Evolutionary conservation across 345 rosid genomes (phyloP), one percentile per base, ranked within the genome.

Genomic region (Lenwebbia sp.): DNA sequence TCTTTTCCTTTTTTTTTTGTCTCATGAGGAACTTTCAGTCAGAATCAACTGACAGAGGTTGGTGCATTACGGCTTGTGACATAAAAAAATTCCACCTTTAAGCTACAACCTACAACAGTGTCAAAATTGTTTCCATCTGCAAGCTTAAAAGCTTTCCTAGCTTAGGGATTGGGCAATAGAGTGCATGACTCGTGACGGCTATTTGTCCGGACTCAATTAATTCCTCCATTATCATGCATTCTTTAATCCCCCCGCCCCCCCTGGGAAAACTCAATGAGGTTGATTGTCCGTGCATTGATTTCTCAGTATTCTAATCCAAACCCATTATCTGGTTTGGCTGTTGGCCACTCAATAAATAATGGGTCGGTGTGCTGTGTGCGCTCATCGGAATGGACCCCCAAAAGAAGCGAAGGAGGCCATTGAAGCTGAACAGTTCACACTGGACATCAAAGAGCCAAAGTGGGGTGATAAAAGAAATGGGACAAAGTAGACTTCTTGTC

Each of bases 281-380:
- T 82, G 57, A 82, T 70, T 44, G 78, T 70, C 78, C 78, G 10
- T 33, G 47, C 78, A 70, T 70, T 70, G 51, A 70, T 70, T 70
- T 70, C 13, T 9, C 78, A 70, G 47, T 70, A 33, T 70, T 70
- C 19, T 70, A 70, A 70, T 22, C 47, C 22, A 84, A 53, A 88
- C 92, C 87, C 83, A 87, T 87, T 86, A 88, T 89, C 83, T 86
- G 93, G 92, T 88, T 89, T 74, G 89, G 91, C 82, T 94, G 94
- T 92, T 94, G 89, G 92, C 94, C 95, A 94, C 94, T 93, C 56
- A 30, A 53, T 82, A 86, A 84, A 52, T 70, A 56, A 54, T 86
- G 88, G 89, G 88, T 83, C 44, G 84, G 87, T 65, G 85, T 54
- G 44, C 78, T 84, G 28, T 10, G 60, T 50, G 51, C 47, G 78